Evolutionary conservation across 176 grass and related monocot species (phyloP).

Genomic region (Bromus sterilis): DNA sequence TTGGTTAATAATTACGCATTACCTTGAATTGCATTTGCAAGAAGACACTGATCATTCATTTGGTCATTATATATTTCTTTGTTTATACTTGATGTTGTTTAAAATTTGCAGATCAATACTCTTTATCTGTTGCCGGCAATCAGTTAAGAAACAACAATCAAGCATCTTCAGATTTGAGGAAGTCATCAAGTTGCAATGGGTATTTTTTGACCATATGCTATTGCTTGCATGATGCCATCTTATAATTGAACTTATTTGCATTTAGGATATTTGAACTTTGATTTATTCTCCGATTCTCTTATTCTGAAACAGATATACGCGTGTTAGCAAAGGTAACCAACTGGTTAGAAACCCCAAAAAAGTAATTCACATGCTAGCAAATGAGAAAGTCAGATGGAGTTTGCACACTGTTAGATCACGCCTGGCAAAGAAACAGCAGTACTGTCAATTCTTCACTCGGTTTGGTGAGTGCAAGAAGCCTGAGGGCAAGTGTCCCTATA

Average conservation of each 20-base stretch:
- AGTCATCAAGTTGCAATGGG: slow-evolving; percentile 46
- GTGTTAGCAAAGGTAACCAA: slow-evolving; percentile 88
- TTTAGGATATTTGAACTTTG: background rate
- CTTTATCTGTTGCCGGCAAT: slow-evolving; percentile 14
- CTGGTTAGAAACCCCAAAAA: slow-evolving; percentile 91
- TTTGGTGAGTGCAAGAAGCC: slow-evolving; percentile 80
- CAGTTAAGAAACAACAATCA: slow-evolving; percentile 34
- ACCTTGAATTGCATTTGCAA: background rate
- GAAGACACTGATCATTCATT: background rate
- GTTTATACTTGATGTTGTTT: background rate
- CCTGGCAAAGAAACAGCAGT: slow-evolving; percentile 75
- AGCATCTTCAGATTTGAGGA: slow-evolving; percentile 33
- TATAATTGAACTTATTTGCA: background rate
- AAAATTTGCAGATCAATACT: slow-evolving; percentile 49
- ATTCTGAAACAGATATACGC: slow-evolving; percentile 62
- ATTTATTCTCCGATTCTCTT: background rate
- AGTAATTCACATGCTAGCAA: slow-evolving; percentile 82
- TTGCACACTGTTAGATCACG: slow-evolving; percentile 83
- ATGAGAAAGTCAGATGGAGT: slow-evolving; percentile 94
- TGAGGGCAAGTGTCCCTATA: slow-evolving; percentile 62
- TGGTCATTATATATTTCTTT: background rate
- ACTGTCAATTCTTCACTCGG: slow-evolving; percentile 90
- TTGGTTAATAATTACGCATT: background rate
- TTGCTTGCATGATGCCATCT: background rate
- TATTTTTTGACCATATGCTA: slow-evolving; percentile 35